Evolutionary conservation across 2,329 filamentous ascomycete species (phyloP).

Genomic region (Westerdykella aurantiaca): DNA sequence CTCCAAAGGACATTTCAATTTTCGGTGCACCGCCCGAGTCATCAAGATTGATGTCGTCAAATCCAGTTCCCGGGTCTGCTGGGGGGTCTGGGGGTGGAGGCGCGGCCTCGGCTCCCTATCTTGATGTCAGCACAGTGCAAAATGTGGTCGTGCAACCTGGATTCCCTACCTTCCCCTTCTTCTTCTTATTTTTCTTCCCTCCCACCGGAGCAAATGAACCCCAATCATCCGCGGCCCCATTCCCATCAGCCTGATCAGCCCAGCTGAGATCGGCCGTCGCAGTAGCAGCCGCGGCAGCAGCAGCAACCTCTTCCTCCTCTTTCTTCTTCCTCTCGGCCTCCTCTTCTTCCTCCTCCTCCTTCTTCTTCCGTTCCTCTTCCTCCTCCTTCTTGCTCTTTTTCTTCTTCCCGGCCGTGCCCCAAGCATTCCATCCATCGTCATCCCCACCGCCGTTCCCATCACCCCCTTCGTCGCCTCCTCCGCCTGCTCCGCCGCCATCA

Average conservation of each 20-base stretch:
- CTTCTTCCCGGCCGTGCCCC: constrained; percentile 32
- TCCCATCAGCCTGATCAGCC: constrained; percentile 31
- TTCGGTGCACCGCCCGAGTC: constrained; percentile 39
- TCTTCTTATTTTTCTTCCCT: constrained; percentile 34
- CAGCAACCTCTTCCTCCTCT: constrained; percentile 36
- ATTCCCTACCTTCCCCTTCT: constrained; percentile 38
- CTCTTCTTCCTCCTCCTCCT: constrained; percentile 27
- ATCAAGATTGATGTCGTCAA: constrained; percentile 45
- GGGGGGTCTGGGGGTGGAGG: constrained; percentile 26
- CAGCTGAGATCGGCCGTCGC: constrained; percentile 22
- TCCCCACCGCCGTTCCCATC: constrained; percentile 27
- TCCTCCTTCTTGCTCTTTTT: constrained; percentile 37
- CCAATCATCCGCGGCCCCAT: constrained; percentile 27
- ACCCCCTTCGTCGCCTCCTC: constrained; percentile 31
- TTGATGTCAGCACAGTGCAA: constrained; percentile 25
- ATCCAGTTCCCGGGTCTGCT: constrained; percentile 37
- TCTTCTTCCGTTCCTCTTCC: constrained; percentile 11
- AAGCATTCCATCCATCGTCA: constrained; percentile 31
- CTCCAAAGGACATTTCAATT: constrained; percentile 44
- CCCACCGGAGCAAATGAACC: constrained; percentile 17
- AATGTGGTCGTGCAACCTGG: constrained; percentile 26
- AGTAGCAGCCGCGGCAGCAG: constrained; percentile 27
- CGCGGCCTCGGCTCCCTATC: constrained; percentile 22
- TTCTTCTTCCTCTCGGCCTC: constrained; percentile 36
- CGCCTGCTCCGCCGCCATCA: constrained; percentile 28